A percentile compares a stretch with the other conserved stretches of the same genome.
Evolutionary conservation across 331 rosid genomes (phyloP).

Genomic region (Saraca asoca): DNA sequence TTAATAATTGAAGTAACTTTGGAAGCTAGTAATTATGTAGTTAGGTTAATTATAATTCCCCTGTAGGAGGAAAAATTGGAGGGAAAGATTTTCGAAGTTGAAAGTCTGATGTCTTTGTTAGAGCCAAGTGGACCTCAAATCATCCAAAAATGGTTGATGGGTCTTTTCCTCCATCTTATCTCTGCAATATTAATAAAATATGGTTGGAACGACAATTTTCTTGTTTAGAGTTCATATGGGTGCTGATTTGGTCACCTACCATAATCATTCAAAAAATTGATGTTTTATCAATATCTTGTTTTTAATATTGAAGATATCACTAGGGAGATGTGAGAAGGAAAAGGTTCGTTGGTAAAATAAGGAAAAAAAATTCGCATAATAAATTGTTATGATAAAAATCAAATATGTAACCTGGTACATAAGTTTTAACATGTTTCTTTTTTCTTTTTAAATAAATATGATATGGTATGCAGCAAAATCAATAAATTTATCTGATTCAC

Average conservation of each 20-base stretch:
- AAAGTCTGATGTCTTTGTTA: conserved; percentile 42
- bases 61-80: conserved; percentile 26
- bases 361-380: too few relatives aligned
- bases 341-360: too few relatives aligned
- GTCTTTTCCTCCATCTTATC: conserved; percentile 32
- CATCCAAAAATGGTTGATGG: conserved; percentile 24
- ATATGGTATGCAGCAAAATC: too few relatives aligned
- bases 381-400: too few relatives aligned
- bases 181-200: conserved; percentile 25
- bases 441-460: too few relatives aligned
- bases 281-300: conserved; percentile 18
- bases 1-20: conserved; percentile 15
- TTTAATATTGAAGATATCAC: too few relatives aligned
- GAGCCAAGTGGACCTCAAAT: conserved; percentile 33
- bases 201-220: neutral
- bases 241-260: conserved; percentile 55
- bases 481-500: too few relatives aligned
- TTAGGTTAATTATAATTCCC: conserved; percentile 21
- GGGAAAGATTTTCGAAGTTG: conserved; percentile 22
- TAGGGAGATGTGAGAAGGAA: too few relatives aligned
- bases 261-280: conserved; percentile 37
- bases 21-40: conserved; percentile 19
- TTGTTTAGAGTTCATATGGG: conserved; percentile 26
- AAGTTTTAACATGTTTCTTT: too few relatives aligned
- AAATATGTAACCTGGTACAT: too few relatives aligned